Evolutionary conservation across 2,329 filamentous ascomycete genomes (phyloP).

Genomic region (Mycogone perniciosa): DNA sequence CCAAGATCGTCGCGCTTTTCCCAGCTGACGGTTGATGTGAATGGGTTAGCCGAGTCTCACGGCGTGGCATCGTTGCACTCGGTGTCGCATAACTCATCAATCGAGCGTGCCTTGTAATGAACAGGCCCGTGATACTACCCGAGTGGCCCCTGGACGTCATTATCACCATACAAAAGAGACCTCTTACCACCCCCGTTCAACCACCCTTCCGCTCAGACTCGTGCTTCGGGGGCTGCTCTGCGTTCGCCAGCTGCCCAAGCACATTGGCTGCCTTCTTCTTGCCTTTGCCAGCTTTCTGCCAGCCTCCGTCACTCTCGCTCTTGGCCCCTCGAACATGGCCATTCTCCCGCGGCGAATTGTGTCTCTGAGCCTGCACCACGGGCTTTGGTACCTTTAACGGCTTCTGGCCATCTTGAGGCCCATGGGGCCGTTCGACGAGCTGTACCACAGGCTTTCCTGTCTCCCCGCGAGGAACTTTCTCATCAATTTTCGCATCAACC

Average conservation of each 20-base stretch:
- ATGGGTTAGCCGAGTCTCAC: background rate
- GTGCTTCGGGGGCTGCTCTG: conserved; percentile 51
- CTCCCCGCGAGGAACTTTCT: conserved; percentile 17
- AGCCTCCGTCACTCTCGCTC: conserved; percentile 48
- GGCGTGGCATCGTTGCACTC: background rate
- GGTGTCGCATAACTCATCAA: too few relatives aligned
- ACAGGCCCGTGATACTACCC: background rate
- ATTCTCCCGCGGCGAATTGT: conserved; percentile 41
- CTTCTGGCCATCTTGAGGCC: conserved; percentile 20
- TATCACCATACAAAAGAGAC: background rate
- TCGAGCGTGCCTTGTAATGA: background rate
- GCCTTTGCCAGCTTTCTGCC: conserved; percentile 53
- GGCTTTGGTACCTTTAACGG: conserved; percentile 12
- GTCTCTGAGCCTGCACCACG: conserved; percentile 23
- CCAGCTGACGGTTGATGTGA: background rate
- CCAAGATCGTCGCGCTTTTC: conserved; percentile 6
- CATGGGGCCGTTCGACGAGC: conserved; percentile 8
- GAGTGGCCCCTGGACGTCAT: background rate
- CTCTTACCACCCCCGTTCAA: conserved; percentile 28
- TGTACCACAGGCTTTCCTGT: conserved; percentile 14
- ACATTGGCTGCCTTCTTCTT: conserved; percentile 40
- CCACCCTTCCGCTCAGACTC: conserved; percentile 59
- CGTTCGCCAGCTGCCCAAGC: conserved; percentile 27
- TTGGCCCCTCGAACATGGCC: conserved; percentile 49
- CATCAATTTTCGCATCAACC: conserved; percentile 10